Evolutionary conservation across 495 filamentous ascomycete species (phyloP), one percentile per base, ranked within the genome.

Genomic region (Tuber brumale): DNA sequence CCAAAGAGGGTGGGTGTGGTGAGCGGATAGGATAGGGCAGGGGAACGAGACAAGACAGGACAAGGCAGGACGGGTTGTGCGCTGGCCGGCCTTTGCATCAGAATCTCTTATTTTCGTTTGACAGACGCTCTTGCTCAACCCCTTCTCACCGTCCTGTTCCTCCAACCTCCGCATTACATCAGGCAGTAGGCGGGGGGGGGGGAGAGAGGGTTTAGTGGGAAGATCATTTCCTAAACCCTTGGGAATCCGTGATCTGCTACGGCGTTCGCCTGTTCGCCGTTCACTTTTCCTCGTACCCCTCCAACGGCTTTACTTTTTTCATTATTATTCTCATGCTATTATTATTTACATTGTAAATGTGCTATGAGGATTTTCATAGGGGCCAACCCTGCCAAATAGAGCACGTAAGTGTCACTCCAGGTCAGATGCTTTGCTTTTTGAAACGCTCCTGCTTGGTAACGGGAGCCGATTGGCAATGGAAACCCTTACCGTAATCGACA

Each of bases 21-120:
- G 66, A 75, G 41, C 66, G 75, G n/a, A 69, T 71, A 79, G 51
- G 72, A 39, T 73, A 70, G 61, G 73, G 72, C 31, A 66, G 35
- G 27, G 27, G 57, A 66, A 27, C 57, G 57, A 66, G 57, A 66
- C 57, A 66, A 27, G 45, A 45, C 71, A 78, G 48, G 57, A 46
- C 77, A 70, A 80, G 70, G 78, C 77, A 80, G 73, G 78, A 77
- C 75, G 78, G 70, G 76, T 76, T 77, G 66, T 80, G 78, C 78
- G 78, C 73, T 80, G 78, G 78, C 78, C 79, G 78, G 78, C 78
- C 79, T 79, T 79, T 80, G 78, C 78, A 80, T 80, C 77, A 80
- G 73, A 76, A 79, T 80, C 57, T 69, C 69, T 76, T 70, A 76
- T 80, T 79, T 80, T 74, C 69, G 78, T 80, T 80, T 80, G 78